Evolutionary conservation across 164 flowering plant genomes (phyloP), one percentile per base, ranked within the genome.

Genomic region (Annona squamosa): DNA sequence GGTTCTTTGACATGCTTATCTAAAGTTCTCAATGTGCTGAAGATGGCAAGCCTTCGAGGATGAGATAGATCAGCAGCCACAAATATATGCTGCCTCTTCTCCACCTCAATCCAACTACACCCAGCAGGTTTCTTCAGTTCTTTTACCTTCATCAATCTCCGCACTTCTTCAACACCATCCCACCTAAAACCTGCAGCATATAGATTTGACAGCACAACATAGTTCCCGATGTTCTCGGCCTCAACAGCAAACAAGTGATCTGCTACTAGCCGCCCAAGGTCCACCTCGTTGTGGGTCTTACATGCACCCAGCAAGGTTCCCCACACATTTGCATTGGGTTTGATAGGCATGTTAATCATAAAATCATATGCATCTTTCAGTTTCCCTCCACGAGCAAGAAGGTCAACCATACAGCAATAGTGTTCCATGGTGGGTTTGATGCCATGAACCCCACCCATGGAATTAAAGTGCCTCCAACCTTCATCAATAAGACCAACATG

Each of bases 71-170:
- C 94, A 45, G 85, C 95, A 75, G 90, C 92, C 16, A 85, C 75
- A 86, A 91, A 93, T 62, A 75, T 75, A 73, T 82, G 87, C 69
- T 74, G 86, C 77, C 65, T 77, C 65, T 77, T 73, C 70, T 84
- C 88, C 52, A 90, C 86, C 78, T 91, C 97, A 70, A 91, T 87
- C 97, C 97, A 91, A 77, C 94, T 91, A 77, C 94, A 90, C 56
- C 94, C 98, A 45, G 94, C 88, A 13, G 91, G 88, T 83, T 91
- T 91, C 72, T 79, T 86, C 71, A 88, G 41, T 57, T 91, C 88
- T 73, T 80, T 86, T 5, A n/a, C 75, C 76, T 73, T 88, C 92
- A 91, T 90, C 72, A 86, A 74, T 79, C 77, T 87, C 79, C 98
- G 83, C 48, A 86, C 84, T 77, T 91, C 91, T 83, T 81, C 64